Conservation (phyloP, 2,329 filamentous ascomycete species). For the Coniella lustricola region DNA sequence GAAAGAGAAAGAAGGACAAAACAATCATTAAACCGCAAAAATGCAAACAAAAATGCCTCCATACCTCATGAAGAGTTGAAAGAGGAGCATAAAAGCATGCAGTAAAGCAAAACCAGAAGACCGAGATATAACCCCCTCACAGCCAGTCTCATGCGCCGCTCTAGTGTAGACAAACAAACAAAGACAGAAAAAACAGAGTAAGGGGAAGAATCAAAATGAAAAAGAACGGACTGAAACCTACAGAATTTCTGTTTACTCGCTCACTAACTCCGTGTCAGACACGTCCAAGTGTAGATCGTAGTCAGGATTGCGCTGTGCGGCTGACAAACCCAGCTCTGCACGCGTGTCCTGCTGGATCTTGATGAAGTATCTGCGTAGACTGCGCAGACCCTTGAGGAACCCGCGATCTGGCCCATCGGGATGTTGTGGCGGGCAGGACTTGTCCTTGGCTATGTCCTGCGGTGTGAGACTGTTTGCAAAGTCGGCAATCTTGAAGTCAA, state of each 20-base stretch:
- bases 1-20: no score
- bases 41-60: no score
- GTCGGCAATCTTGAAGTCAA: conserved; percentile 95
- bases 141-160: no score
- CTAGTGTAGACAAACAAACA: not conserved
- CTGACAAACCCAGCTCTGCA: conserved; percentile 39
- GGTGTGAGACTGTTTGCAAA: conserved; percentile 97
- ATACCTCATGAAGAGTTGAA: no score
- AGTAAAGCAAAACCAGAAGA: no score
- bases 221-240: not conserved
- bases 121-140: no score
- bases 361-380: conserved; percentile 75
- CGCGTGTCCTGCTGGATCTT: conserved; percentile 75
- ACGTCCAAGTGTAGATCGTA: conserved; percentile 15
- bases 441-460: conserved; percentile 59
- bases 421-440: conserved; percentile 72
- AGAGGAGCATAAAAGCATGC: no score
- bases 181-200: not conserved
- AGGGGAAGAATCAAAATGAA: not conserved
- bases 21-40: no score
- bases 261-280: conserved; percentile 25
- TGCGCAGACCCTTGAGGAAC: conserved; percentile 78
- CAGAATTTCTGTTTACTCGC: conserved; percentile 20
- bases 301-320: conserved; percentile 14
- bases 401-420: conserved; percentile 78